phyloP scores from a whole-genome alignment of 176 grass and related monocot genomes.

The Oryza glumipatula region DNA sequence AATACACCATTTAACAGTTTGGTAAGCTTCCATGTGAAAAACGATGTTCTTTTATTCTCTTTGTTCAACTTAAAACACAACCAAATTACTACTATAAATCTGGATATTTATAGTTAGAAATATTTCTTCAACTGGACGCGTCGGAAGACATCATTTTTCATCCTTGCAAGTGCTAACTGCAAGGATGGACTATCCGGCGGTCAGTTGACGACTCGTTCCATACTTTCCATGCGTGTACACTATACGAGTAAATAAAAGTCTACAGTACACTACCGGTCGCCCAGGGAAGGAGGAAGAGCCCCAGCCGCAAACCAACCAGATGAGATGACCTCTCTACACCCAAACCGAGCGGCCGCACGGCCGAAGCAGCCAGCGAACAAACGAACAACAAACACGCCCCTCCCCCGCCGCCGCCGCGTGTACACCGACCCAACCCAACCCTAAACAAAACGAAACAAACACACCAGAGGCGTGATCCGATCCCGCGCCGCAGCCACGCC shows the following conservation, averaged over 20 bases:
- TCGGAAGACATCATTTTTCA: too few relatives aligned
- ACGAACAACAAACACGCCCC: background rate
- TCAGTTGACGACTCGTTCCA: background rate
- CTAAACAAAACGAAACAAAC: background rate
- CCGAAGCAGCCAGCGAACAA: background rate
- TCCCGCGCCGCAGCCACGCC: background rate
- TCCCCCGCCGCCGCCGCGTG: conserved; percentile 21
- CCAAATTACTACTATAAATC: too few relatives aligned
- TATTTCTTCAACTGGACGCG: too few relatives aligned
- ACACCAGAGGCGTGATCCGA: background rate
- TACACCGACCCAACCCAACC: background rate
- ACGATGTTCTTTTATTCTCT: too few relatives aligned
- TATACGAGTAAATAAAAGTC: too few relatives aligned
- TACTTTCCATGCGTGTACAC: too few relatives aligned
- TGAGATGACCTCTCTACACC: background rate
- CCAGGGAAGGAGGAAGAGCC: background rate
- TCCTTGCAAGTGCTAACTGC: too few relatives aligned
- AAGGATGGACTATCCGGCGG: too few relatives aligned
- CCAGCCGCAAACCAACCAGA: background rate
- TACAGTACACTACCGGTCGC: background rate
- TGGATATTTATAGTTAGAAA: too few relatives aligned
- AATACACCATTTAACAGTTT: too few relatives aligned
- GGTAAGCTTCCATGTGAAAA: too few relatives aligned
- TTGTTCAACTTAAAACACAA: too few relatives aligned
- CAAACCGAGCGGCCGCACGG: background rate